A percentile compares a stretch with the other conserved stretches of the same genome.
phyloP scores from a whole-genome alignment of 1,284 basidiomycete species.

The Phellopilus nigrolimitatus region DNA sequence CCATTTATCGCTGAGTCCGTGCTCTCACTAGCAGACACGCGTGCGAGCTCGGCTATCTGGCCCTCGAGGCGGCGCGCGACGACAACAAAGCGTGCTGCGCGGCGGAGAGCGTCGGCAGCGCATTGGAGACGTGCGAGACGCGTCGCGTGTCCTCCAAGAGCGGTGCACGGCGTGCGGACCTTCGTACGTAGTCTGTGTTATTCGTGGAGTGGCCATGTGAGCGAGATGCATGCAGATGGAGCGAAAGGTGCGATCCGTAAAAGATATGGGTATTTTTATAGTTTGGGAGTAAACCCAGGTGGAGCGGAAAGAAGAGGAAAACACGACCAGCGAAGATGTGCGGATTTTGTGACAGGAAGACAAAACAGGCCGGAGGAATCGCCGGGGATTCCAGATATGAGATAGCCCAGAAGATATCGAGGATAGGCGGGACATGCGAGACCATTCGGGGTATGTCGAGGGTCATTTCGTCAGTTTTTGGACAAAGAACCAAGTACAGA shows the following conservation, averaged over 20 bases:
- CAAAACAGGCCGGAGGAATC: background rate
- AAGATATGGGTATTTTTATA: too few relatives aligned
- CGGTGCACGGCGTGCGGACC: conserved; percentile 77
- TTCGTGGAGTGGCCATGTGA: conserved; percentile 9
- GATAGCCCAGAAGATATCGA: conserved; percentile 19
- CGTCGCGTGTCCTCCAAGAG: conserved; percentile 63
- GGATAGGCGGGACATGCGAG: too few relatives aligned
- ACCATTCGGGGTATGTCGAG: too few relatives aligned
- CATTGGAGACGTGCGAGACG: conserved; percentile 74
- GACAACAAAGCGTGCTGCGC: conserved; percentile 78
- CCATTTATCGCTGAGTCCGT: conserved; percentile 19
- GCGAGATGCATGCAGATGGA: background rate
- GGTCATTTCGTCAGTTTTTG: too few relatives aligned
- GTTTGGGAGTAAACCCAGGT: background rate
- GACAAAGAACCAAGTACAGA: too few relatives aligned
- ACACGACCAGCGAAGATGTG: background rate
- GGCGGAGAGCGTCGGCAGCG: conserved; percentile 77
- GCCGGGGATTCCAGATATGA: conserved; percentile 4
- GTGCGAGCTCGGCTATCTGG: conserved; percentile 69
- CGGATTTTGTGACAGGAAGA: background rate
- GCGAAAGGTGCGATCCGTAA: too few relatives aligned
- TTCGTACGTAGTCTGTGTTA: conserved; percentile 72
- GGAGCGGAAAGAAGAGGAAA: background rate
- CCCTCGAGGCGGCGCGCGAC: conserved; percentile 74
- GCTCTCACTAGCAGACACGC: conserved; percentile 23